Conservation (phyloP, 345 rosid species). For the Sisymbrium altissimum region DNA sequence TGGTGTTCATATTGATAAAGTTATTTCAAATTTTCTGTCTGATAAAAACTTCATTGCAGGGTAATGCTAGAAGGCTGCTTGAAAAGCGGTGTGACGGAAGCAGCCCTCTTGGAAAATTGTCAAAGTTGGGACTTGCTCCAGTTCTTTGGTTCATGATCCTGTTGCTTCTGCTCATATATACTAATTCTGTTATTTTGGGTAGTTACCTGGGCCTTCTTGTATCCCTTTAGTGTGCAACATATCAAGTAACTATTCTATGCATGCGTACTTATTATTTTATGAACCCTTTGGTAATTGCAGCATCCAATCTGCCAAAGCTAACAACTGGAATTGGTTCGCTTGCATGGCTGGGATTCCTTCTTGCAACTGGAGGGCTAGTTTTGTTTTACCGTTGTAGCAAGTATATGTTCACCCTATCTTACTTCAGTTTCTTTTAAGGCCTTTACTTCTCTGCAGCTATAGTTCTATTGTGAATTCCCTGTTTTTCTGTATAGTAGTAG, state of each 20-base stretch:
- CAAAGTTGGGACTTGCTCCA: conserved; percentile 92
- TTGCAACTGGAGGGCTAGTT: conserved; percentile 71
- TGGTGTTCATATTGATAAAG: neutral
- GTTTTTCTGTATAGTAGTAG: conserved; percentile 4
- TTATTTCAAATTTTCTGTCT: neutral
- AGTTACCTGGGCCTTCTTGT: conserved; percentile 26
- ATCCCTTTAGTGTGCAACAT: conserved; percentile 22
- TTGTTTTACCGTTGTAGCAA: conserved; percentile 92
- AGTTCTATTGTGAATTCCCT: neutral
- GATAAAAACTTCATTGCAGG: conserved; percentile 43
- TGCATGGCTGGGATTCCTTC: conserved; percentile 83
- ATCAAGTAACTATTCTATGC: conserved; percentile 1
- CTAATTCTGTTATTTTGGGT: conserved; percentile 75
- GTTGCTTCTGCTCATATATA: conserved; percentile 60
- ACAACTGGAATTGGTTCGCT: conserved; percentile 69
- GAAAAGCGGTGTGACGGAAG: conserved; percentile 77
- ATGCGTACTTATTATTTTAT: conserved; percentile 7
- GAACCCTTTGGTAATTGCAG: conserved; percentile 43
- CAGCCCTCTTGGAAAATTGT: conserved; percentile 62
- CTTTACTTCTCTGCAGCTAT: conserved; percentile 8
- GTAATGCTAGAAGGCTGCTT: conserved; percentile 88
- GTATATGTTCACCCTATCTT: conserved; percentile 38
- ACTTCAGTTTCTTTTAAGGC: neutral
- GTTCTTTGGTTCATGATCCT: conserved; percentile 66
- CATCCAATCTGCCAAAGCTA: conserved; percentile 68